A percentile compares a stretch with the other conserved stretches of the same genome.
phyloP scores from a whole-genome alignment of 768 basidiomycete genomes.

The Leccinum boreale region DNA sequence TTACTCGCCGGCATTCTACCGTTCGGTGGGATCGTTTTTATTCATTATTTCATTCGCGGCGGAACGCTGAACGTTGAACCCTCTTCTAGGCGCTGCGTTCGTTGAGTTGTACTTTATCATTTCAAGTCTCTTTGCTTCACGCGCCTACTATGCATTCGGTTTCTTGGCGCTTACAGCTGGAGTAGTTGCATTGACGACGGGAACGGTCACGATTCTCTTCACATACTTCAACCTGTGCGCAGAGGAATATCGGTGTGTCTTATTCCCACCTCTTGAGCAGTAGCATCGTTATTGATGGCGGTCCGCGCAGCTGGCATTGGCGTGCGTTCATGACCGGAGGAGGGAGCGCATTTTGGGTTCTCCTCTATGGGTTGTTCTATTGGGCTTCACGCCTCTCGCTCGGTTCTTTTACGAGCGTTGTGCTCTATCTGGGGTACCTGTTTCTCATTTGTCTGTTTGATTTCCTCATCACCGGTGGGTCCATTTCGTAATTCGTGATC shows the following conservation, averaged over 20 bases:
- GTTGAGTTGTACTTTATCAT: slow-evolving; percentile 93
- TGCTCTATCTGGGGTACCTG: slow-evolving; percentile 90
- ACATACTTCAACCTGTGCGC: slow-evolving; percentile 91
- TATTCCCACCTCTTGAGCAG: neutral
- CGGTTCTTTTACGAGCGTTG: slow-evolving; percentile 73
- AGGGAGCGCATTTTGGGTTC: slow-evolving; percentile 88
- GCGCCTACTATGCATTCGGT: slow-evolving; percentile 95
- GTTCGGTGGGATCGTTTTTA: slow-evolving; percentile 55
- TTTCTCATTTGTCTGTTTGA: slow-evolving; percentile 77
- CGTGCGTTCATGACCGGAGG: slow-evolving; percentile 89
- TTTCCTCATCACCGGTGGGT: slow-evolving; percentile 81
- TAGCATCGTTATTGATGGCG: slow-evolving; percentile 1
- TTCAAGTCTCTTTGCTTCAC: slow-evolving; percentile 86
- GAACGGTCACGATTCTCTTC: slow-evolving; percentile 86
- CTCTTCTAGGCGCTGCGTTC: slow-evolving; percentile 78
- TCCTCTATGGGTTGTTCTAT: slow-evolving; percentile 86
- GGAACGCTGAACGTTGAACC: neutral
- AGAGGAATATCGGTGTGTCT: slow-evolving; percentile 82
- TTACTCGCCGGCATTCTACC: slow-evolving; percentile 90
- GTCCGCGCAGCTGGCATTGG: slow-evolving; percentile 86
- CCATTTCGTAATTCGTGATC: neutral
- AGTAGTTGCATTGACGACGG: slow-evolving; percentile 82
- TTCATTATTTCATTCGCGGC: slow-evolving; percentile 1
- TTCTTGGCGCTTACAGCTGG: slow-evolving; percentile 86
- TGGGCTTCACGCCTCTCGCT: slow-evolving; percentile 86